Evolutionary conservation across 169 alveolate species (phyloP), one percentile per base, ranked within the genome.

Genomic region (Neospora caninum): DNA sequence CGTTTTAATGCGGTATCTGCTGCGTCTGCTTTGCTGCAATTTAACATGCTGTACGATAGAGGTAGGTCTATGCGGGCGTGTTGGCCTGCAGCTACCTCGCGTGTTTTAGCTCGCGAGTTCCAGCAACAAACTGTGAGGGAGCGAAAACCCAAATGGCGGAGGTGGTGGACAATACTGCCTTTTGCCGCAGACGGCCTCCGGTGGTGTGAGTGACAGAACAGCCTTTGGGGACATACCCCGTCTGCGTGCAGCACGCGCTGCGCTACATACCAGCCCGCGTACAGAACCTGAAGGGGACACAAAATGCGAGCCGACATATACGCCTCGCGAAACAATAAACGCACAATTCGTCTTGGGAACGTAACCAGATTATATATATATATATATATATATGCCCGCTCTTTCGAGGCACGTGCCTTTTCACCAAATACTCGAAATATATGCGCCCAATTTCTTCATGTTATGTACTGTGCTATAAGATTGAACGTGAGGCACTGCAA

Each of bases 181-280:
- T 64, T n/a, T 29, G 10, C 9, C 78, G 36, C 78, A 29, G 29
- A 25, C 36, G 36, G 78, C 10, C 78, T 25, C 20, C 87, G 87
- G 87, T 20, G 43, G 25, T 34, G 87, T 20, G 41, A 7, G 31
- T 34, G 87, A 39, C 41, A 34, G 34, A 31, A 9, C 0, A 78
- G 45, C 41, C 31, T 39, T 78, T 78, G 87, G 25, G 43, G 43
- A 45, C 87, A 78, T 34, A 34, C 87, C 53, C 69, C 89, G 27
- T 82, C 89, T n/a, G 67, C 67, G 27, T 82, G 89, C 89, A 42
- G 67, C 54, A 82, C 36, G 89, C 67, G 89, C 89, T 82, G 89
- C 31, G 41, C 89, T 7, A 82, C 89, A 31, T 42, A 49, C 89
- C 89, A 82, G 13, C 69, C 54, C 20, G 89, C 34, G 31, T 25